These are phyloP conservation scores for Trichoderma cornu-damae DNA, from an alignment of 2,329 filamentous ascomycete genomes.

Conservation along the genomic window DNA sequence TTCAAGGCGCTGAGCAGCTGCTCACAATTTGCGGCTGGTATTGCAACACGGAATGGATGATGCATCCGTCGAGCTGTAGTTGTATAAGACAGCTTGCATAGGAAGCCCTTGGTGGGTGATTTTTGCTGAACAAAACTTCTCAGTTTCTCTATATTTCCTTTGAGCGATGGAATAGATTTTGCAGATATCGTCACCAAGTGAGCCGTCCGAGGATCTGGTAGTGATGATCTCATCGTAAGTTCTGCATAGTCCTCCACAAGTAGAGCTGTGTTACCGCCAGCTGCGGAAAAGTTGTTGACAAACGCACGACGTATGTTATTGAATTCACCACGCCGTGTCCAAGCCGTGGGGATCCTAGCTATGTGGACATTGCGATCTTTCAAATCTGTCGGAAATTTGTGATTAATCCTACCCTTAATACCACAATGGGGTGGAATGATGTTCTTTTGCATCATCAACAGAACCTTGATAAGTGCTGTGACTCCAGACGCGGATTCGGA, in stretches of 20 bases:
- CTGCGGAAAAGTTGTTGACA: conserved; percentile 66
- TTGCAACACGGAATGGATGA: conserved; percentile 51
- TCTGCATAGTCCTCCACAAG: conserved; percentile 53
- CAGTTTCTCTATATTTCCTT: neutral
- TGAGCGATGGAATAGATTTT: conserved; percentile 12
- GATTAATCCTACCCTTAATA: conserved; percentile 59
- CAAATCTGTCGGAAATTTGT: conserved; percentile 51
- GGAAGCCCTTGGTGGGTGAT: neutral
- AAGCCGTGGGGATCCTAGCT: neutral
- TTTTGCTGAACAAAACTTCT: neutral
- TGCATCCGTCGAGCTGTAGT: conserved; percentile 60
- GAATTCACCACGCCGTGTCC: conserved; percentile 29
- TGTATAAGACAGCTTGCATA: conserved; percentile 55
- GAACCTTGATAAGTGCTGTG: conserved; percentile 58
- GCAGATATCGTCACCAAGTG: conserved; percentile 14
- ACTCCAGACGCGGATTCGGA: conserved; percentile 58
- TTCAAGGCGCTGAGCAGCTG: conserved; percentile 26
- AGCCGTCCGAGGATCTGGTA: neutral
- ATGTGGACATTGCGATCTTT: conserved; percentile 50
- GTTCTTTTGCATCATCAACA: conserved; percentile 60
- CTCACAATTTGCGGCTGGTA: conserved; percentile 34
- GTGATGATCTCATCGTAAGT: neutral
- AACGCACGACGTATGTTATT: conserved; percentile 11
- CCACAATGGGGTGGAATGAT: conserved; percentile 59
- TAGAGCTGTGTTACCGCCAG: conserved; percentile 65